phyloP scores from a whole-genome alignment of 2,329 filamentous ascomycete species.

The Fusarium anthophilum region DNA sequence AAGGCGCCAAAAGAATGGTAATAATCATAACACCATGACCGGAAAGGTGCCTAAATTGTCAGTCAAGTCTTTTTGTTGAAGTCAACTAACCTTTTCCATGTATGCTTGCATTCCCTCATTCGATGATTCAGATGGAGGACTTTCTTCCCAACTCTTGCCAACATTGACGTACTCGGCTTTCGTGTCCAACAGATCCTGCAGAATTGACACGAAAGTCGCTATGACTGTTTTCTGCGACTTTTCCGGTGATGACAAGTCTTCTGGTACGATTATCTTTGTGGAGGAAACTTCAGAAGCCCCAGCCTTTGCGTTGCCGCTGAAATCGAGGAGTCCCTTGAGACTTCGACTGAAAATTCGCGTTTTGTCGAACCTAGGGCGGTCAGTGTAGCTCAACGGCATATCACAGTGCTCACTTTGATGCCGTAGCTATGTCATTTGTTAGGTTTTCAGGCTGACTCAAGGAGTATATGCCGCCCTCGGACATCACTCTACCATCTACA shows the following conservation, averaged over 20 bases:
- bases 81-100: conserved; percentile 42
- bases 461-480: conserved; percentile 46
- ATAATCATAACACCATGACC: conserved; percentile 47
- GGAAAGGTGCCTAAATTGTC: conserved; percentile 43
- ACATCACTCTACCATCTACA: conserved; percentile 32
- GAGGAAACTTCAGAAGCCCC: background rate
- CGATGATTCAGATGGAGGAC: conserved; percentile 1
- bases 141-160: conserved; percentile 29
- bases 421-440: conserved; percentile 12
- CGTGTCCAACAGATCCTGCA: conserved; percentile 33
- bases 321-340: conserved; percentile 37
- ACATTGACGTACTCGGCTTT: conserved; percentile 30
- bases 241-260: conserved; percentile 32
- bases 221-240: conserved; percentile 18
- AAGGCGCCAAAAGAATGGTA: conserved; percentile 46
- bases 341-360: conserved; percentile 39
- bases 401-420: conserved; percentile 16
- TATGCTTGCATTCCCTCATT: conserved; percentile 38
- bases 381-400: background rate
- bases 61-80: background rate
- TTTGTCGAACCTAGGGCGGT: conserved; percentile 29
- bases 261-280: conserved; percentile 39
- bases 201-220: conserved; percentile 35
- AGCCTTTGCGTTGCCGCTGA: conserved; percentile 4
- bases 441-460: conserved; percentile 36